Conservation (phyloP, 495 filamentous ascomycete species). For the Neurospora sp. region DNA sequence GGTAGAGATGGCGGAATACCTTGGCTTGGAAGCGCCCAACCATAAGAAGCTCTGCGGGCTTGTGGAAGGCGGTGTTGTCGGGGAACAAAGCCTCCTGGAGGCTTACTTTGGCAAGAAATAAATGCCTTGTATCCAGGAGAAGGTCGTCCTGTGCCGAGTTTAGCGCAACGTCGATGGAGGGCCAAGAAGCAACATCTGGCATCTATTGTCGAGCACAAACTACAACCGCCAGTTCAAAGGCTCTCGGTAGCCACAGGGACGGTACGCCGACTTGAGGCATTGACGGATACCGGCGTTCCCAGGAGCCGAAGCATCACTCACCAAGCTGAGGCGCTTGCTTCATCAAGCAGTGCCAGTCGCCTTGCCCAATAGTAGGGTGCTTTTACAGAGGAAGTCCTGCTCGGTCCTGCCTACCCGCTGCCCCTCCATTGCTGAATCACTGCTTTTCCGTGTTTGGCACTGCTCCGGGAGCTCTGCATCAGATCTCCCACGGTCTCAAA, state of each 20-base stretch:
- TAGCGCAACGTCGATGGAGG: neutral
- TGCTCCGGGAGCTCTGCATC: neutral
- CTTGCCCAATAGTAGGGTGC: neutral
- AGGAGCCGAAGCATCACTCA: neutral
- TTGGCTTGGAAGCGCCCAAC: conserved; percentile 11
- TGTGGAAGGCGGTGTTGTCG: conserved; percentile 11
- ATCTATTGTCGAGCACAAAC: neutral
- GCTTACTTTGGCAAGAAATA: conserved; percentile 8
- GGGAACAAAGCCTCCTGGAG: conserved; percentile 14
- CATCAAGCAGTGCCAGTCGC: neutral
- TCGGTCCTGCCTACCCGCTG: neutral
- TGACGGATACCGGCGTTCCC: neutral
- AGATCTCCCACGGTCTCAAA: neutral
- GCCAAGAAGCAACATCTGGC: neutral
- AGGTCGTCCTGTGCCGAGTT: neutral
- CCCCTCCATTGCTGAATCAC: neutral
- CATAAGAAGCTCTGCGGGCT: conserved; percentile 22
- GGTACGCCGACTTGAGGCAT: neutral
- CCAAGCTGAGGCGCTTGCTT: neutral
- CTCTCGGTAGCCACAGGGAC: neutral
- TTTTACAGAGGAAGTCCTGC: neutral
- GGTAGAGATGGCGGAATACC: conserved; percentile 29
- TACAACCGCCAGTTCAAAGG: neutral
- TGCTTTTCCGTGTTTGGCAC: neutral
- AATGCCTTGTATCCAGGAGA: conserved; percentile 6